A percentile compares a stretch with the other conserved stretches of the same genome.
phyloP scores from a whole-genome alignment of 192 early-diverging fungal species.

The Podila clonocystis region DNA sequence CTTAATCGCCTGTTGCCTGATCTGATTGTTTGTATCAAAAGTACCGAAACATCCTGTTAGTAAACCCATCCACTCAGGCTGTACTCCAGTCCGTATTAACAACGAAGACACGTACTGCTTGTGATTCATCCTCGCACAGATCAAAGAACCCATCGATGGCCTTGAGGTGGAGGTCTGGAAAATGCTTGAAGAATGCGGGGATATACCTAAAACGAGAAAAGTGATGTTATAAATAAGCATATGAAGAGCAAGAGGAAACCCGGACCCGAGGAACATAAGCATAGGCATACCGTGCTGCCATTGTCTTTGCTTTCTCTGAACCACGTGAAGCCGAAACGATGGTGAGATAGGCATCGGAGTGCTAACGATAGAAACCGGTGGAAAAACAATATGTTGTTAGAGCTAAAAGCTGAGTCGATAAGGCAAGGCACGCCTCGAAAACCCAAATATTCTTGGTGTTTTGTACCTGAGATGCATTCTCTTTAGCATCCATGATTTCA shows the following conservation, averaged over 20 bases:
- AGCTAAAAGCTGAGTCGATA: no score
- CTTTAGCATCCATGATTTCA: conserved; percentile 41
- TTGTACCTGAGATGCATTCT: conserved; percentile 39
- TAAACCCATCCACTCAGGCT: neutral
- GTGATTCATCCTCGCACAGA: conserved; percentile 48
- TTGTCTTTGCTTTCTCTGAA: conserved; percentile 36
- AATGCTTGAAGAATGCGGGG: conserved; percentile 43
- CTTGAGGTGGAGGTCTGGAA: conserved; percentile 41
- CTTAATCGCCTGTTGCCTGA: conserved; percentile 43
- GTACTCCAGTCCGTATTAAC: neutral
- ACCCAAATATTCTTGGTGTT: no score
- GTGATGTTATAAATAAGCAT: neutral
- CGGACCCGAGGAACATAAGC: neutral
- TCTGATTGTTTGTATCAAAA: conserved; percentile 9
- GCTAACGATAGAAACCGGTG: conserved; percentile 14
- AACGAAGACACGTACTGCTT: conserved; percentile 10
- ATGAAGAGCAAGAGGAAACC: neutral
- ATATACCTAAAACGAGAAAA: conserved; percentile 27
- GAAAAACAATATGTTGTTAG: neutral
- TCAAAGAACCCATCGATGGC: conserved; percentile 53
- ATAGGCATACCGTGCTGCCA: conserved; percentile 35
- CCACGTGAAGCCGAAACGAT: conserved; percentile 40
- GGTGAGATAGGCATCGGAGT: conserved; percentile 32
- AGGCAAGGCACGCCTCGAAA: no score
- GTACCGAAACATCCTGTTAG: no score